These are phyloP conservation scores for Apiospora aurea DNA, from an alignment of 2,329 filamentous ascomycete species.

Conservation along the genomic window DNA sequence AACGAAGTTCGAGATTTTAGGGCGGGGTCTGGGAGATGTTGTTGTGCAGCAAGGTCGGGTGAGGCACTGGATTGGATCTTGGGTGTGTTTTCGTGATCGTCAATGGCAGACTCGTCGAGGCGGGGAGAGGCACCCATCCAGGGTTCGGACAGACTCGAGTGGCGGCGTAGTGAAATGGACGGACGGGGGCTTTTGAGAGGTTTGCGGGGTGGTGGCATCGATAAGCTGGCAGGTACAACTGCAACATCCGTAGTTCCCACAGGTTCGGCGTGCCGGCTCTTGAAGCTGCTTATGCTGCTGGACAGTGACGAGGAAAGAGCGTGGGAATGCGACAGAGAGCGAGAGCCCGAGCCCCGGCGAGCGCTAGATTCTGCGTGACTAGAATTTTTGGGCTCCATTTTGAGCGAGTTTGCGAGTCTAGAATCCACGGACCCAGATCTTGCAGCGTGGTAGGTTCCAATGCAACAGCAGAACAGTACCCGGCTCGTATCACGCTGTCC, in stretches of 20 bases:
- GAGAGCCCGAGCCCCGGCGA: constrained; percentile 34
- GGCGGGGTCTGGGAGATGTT: constrained; percentile 56
- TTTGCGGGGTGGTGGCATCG: constrained; percentile 64
- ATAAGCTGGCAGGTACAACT: constrained; percentile 67
- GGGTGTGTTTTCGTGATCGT: constrained; percentile 58
- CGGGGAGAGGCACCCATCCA: constrained; percentile 45
- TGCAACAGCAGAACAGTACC: background rate
- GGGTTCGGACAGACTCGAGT: constrained; percentile 51
- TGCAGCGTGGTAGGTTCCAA: background rate
- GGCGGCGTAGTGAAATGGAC: constrained; percentile 50
- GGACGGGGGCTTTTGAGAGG: constrained; percentile 52
- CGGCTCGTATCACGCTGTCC: constrained; percentile 13
- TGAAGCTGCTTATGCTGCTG: constrained; percentile 51
- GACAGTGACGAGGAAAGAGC: constrained; percentile 51
- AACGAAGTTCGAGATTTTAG: constrained; percentile 54
- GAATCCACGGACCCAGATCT: constrained; percentile 7
- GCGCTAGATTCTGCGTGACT: constrained; percentile 28
- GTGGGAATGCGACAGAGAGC: constrained; percentile 41
- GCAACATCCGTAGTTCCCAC: constrained; percentile 59
- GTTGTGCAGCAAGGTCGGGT: constrained; percentile 37
- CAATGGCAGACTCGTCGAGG: constrained; percentile 50
- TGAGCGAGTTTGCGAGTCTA: constrained; percentile 13
- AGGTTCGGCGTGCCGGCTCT: constrained; percentile 66
- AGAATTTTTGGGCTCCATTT: constrained; percentile 26
- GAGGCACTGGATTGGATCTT: constrained; percentile 46